These are phyloP conservation scores for Zygoascus sp. DNA, from an alignment of 1,139 yeast species.

Conservation along the genomic window DNA sequence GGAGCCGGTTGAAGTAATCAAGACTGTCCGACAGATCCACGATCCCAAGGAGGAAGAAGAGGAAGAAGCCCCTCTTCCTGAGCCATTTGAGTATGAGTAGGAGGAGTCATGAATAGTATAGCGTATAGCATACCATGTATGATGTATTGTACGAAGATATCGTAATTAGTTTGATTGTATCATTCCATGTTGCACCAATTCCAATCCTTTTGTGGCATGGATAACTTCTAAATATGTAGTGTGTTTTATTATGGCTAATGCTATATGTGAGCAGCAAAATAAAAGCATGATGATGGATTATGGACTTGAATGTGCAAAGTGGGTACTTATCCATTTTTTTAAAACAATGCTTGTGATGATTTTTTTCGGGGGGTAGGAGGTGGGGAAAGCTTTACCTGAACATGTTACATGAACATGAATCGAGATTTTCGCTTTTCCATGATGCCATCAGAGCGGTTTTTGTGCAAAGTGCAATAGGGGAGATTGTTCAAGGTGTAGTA, in stretches of 20 bases:
- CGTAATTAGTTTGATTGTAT: neutral
- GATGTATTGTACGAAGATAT: neutral
- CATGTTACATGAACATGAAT: slow-evolving; percentile 31
- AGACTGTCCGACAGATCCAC: slow-evolving; percentile 79
- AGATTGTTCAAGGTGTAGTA: slow-evolving; percentile 31
- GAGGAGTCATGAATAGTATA: neutral
- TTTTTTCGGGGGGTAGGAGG: too few relatives aligned
- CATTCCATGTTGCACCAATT: neutral
- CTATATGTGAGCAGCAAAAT: too few relatives aligned
- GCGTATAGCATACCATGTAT: neutral
- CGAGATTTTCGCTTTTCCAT: slow-evolving; percentile 34
- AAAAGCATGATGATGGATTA: too few relatives aligned
- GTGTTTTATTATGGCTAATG: neutral
- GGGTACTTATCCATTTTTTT: neutral
- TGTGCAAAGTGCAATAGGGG: slow-evolving; percentile 33
- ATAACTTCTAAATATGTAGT: too few relatives aligned
- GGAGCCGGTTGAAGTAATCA: slow-evolving; percentile 63
- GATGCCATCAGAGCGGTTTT: slow-evolving; percentile 16
- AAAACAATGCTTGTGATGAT: slow-evolving; percentile 2
- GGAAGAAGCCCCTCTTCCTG: slow-evolving; percentile 83
- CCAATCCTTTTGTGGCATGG: too few relatives aligned
- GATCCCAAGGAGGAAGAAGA: slow-evolving; percentile 41
- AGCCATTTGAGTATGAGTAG: slow-evolving; percentile 50
- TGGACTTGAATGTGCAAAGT: neutral
- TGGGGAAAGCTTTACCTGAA: too few relatives aligned